Evolutionary conservation across 2,329 filamentous ascomycete species (phyloP), one percentile per base, ranked within the genome.

Genomic region (Aspergillus sp.): DNA sequence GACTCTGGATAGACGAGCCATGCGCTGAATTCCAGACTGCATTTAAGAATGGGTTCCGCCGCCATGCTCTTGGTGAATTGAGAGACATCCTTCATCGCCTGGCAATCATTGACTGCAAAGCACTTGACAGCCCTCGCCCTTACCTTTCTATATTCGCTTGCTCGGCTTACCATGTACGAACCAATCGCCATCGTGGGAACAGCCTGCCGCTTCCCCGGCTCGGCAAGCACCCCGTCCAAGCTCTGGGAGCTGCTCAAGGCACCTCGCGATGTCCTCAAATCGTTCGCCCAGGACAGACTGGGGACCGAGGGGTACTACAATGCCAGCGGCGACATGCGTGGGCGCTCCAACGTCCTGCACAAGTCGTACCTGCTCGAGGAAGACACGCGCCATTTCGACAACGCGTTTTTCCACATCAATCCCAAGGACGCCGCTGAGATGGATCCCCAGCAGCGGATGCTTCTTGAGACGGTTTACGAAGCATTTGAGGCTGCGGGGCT

Each of bases 371-470:
- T 53, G 4, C 22, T 53, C 4, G n/a, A 13, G 5, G 51, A 53
- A 34, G 51, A 53, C 51, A 19, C 6, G 5, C 4, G 51, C 3
- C 7, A 52, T 4, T 72, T 73, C n/a, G 71, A 74, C 30, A 48
- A 45, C 25, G 17, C n/a, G 4, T 68, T 73, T 50, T 74, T 74
- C 38, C 54, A 54, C 7, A 57, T 61, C 31, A 54, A 19, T n/a
- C 28, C 49, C 5, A 28, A 62, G 1, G 71, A 74, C 45, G 70
- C 69, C 4, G 57, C 54, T 11, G 57, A 34, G 17, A 65, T 72
- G 62, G 72, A 74, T 57, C 71, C 72, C 0, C 64, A 69, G 46
- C 71, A 73, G 50, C 63, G 71, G 7, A 65, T 67, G n/a, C 22
- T 74, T 2, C 66, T 75, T 1, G 69, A 73, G 54, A 64, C 69